These are phyloP conservation scores for Ophiostoma himal-ulmi DNA, from an alignment of 2,329 filamentous ascomycete genomes.

Conservation along the genomic window DNA sequence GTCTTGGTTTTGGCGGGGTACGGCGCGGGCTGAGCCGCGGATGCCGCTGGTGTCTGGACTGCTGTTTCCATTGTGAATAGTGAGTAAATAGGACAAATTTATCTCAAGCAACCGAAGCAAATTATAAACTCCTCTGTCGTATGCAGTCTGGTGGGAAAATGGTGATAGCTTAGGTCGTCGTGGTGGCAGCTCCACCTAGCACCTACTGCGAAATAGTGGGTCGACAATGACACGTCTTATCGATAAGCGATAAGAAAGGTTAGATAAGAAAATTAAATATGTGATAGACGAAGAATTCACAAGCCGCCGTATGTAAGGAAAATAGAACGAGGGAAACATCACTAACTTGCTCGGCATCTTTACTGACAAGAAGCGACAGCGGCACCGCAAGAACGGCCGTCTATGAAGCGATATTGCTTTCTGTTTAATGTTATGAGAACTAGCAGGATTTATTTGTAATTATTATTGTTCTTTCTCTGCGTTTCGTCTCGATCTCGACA, in stretches of 20 bases:
- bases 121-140: background rate
- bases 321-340: background rate
- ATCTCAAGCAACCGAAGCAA: too few relatives aligned
- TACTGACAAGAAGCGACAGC: background rate
- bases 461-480: background rate
- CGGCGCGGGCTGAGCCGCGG: constrained; percentile 43
- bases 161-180: constrained; percentile 4
- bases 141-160: background rate
- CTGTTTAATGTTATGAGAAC: too few relatives aligned
- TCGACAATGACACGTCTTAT: background rate
- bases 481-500: background rate
- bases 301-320: background rate
- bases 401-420: background rate
- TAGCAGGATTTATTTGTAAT: background rate
- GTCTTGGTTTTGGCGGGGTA: constrained; percentile 52
- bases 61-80: constrained; percentile 33
- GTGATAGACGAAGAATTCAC: background rate
- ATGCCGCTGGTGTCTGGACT: background rate
- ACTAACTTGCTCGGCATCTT: background rate
- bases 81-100: background rate
- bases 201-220: background rate
- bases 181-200: constrained; percentile 1
- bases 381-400: background rate
- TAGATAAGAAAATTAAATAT: constrained; percentile 13
- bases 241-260: constrained; percentile 10